Percentiles rank a stretch among this genome's conserved stretches.
These are phyloP conservation scores for Nicotiana tabacum DNA, from an alignment of 257 asterid species.

Conservation along the genomic window DNA sequence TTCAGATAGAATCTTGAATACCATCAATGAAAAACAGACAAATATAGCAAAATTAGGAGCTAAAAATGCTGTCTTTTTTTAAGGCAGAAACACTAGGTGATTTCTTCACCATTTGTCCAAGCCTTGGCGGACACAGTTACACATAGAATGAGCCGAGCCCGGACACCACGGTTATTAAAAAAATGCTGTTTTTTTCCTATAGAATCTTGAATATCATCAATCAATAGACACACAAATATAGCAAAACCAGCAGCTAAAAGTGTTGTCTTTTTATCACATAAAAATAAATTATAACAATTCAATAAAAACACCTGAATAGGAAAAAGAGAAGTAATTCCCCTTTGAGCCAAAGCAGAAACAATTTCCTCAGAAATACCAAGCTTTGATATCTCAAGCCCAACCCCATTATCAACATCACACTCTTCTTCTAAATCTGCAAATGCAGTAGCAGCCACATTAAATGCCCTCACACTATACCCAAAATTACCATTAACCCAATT, in stretches of 20 bases:
- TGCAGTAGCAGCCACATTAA: conserved; percentile 53
- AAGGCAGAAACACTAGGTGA: too few relatives aligned
- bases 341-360: conserved; percentile 50
- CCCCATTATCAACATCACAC: conserved; percentile 35
- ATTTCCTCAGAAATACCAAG: conserved; percentile 71
- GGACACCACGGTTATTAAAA: too few relatives aligned
- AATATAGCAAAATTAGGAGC: not conserved
- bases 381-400: conserved; percentile 82
- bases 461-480: conserved; percentile 26
- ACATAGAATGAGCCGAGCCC: too few relatives aligned
- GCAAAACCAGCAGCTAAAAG: not conserved
- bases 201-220: not conserved
- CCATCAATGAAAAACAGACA: not conserved
- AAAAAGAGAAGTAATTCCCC: conserved; percentile 73
- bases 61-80: not conserved
- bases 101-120: too few relatives aligned
- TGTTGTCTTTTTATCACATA: not conserved
- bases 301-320: conserved; percentile 71
- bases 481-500: not conserved
- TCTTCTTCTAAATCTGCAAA: conserved; percentile 47
- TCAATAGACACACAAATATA: not conserved
- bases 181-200: too few relatives aligned
- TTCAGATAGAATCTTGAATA: not conserved
- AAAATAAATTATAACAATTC: not conserved
- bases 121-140: too few relatives aligned